These are phyloP conservation scores for Ophiostoma tasmaniense DNA, from an alignment of 2,329 filamentous ascomycete species.

Conservation along the genomic window DNA sequence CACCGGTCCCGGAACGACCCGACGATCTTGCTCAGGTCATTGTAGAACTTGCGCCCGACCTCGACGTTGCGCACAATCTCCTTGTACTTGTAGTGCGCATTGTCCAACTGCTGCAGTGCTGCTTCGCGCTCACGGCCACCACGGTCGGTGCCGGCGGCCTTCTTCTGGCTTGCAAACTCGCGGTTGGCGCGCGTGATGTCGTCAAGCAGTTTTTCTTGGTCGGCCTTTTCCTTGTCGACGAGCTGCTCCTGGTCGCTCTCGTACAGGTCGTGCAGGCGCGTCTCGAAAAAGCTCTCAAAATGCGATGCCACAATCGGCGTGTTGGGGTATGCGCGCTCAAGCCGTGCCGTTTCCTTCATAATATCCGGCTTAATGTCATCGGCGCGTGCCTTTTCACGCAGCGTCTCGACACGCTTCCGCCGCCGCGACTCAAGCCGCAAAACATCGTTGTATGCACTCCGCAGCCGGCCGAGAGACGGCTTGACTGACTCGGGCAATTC, in stretches of 20 bases:
- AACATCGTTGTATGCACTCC: conserved; percentile 77
- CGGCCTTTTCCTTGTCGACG: conserved; percentile 56
- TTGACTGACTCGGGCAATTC: conserved; percentile 75
- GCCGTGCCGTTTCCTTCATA: conserved; percentile 68
- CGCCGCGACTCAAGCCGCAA: conserved; percentile 73
- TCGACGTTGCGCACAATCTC: conserved; percentile 90
- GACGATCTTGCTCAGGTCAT: conserved; percentile 84
- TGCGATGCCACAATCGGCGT: conserved; percentile 79
- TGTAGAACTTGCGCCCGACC: conserved; percentile 91
- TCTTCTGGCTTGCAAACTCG: conserved; percentile 60
- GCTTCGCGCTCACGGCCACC: conserved; percentile 63
- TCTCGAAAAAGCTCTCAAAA: conserved; percentile 86
- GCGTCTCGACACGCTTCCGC: conserved; percentile 66
- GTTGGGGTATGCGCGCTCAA: conserved; percentile 80
- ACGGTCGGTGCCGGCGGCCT: conserved; percentile 49
- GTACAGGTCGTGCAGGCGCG: conserved; percentile 66
- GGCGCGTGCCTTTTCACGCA: conserved; percentile 69
- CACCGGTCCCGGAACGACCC: conserved; percentile 70
- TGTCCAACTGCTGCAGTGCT: conserved; percentile 79
- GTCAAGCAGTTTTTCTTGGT: conserved; percentile 64
- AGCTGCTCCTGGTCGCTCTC: conserved; percentile 62
- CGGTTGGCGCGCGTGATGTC: conserved; percentile 68
- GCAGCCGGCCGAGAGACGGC: conserved; percentile 65
- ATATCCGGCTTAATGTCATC: conserved; percentile 88
- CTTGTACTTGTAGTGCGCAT: conserved; percentile 91